These are phyloP conservation scores for Aspergillus sclerotiicarbonarius DNA, from an alignment of 495 filamentous ascomycete species.

Conservation along the genomic window DNA sequence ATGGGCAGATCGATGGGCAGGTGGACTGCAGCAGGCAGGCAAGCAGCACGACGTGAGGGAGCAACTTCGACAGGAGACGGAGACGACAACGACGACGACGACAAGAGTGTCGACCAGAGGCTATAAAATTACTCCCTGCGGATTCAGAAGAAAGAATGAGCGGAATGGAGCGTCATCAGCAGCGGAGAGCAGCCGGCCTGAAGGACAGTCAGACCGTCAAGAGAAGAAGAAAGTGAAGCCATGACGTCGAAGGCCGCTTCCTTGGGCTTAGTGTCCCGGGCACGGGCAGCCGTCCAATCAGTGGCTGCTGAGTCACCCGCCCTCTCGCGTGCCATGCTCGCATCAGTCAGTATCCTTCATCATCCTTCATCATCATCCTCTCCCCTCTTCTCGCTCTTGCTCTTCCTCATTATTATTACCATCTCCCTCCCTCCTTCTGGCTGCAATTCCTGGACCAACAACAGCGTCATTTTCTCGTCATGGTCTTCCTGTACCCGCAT, in stretches of 20 bases:
- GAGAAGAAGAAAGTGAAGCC: background rate
- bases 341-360: too few species aligned
- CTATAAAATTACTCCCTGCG: slow-evolving; percentile 1
- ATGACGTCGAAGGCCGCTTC: background rate
- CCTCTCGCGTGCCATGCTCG: background rate
- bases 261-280: too few species aligned
- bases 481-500: background rate
- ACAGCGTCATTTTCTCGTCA: slow-evolving; percentile 4
- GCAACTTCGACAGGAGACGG: background rate
- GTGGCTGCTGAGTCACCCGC: background rate
- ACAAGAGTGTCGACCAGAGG: background rate
- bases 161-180: background rate
- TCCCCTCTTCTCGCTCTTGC: background rate
- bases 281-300: too few species aligned
- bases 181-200: too few species aligned
- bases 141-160: background rate
- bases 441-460: background rate
- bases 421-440: background rate
- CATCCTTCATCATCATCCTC: background rate
- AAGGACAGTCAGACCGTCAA: too few species aligned
- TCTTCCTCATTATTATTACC: too few species aligned
- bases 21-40: background rate
- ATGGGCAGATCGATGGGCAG: background rate
- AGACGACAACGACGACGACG: background rate
- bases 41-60: background rate